A percentile compares a stretch with the other conserved stretches of the same genome.
Evolutionary conservation across 2,329 filamentous ascomycete genomes (phyloP).

Genomic region (Aspergillus tanneri): DNA sequence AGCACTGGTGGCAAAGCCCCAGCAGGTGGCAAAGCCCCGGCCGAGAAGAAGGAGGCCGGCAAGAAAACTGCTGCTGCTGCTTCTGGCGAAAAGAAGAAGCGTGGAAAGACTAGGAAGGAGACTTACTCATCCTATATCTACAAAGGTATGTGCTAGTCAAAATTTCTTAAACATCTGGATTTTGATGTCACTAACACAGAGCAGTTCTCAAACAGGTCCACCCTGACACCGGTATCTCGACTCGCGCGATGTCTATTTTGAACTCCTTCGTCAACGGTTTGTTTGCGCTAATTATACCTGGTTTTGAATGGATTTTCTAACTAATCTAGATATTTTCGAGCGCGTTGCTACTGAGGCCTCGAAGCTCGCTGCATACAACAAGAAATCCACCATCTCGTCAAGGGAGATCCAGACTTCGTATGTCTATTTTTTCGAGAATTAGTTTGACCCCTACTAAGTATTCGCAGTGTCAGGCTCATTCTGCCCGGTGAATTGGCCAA

Average conservation of each 20-base stretch:
- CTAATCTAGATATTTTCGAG: slow-evolving; percentile 88
- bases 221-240: slow-evolving; percentile 99
- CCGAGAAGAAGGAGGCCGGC: slow-evolving; percentile 99
- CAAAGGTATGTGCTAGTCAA: slow-evolving; percentile 86
- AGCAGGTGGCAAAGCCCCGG: slow-evolving; percentile 69
- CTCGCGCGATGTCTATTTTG: slow-evolving; percentile 98
- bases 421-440: slow-evolving; percentile 31
- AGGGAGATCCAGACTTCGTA: slow-evolving; percentile 98
- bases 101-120: slow-evolving; percentile 99
- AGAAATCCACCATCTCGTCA: slow-evolving; percentile 99
- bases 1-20: slow-evolving; percentile 88
- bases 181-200: slow-evolving; percentile 21
- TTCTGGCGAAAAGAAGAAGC: slow-evolving; percentile 99
- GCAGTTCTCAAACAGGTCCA: slow-evolving; percentile 99
- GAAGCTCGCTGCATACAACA: slow-evolving; percentile 99
- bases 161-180: slow-evolving; percentile 31
- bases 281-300: slow-evolving; percentile 28
- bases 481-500: slow-evolving; percentile 98
- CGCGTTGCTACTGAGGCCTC: slow-evolving; percentile 97
- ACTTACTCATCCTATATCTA: slow-evolving; percentile 99
- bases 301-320: background rate
- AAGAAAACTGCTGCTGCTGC: slow-evolving; percentile 91
- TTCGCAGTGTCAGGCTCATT: slow-evolving; percentile 77
- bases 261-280: slow-evolving; percentile 99
- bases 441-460: slow-evolving; percentile 26